Base-by-base conservation (phyloP, 139 green algal species). In the Nannochloris sp. region DNA sequence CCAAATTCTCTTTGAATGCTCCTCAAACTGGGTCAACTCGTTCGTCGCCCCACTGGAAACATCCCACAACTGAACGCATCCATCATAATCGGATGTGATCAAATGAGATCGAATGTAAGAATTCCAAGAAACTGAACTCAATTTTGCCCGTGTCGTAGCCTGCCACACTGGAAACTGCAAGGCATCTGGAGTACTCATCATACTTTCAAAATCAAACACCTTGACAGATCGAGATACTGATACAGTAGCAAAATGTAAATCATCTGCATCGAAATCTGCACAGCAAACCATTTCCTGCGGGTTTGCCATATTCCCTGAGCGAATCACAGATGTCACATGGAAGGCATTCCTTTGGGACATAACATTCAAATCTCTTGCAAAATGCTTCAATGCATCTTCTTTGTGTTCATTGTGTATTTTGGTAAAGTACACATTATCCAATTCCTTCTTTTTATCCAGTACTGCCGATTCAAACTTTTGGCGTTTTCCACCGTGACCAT, bases 171-270 rank as follows among this genome's bases (percentile, higher is more conserved):
- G 82, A 69, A 78, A 83, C 51, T 91, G 81, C 44, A 85, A 68
- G 50, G 62, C 66, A 24, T 59, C 67, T 11, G 60, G n/a, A 15
- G 43, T 25, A 16, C 70, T 65, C 58, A 87, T 67, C 36, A 91
- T 75, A 5, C 55, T 55, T 2, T 37, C 40, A 21, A 76, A 78
- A 43, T 81, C 73, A 44, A 78, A 88, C 19, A 88, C 66, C 62
- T 88, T 85, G 58, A 95, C 82, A 36, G 75, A 71, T 23, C 80
- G 76, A 34, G 64, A 83, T 31, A 91, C 84, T 18, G 88, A 89
- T 7, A 86, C 90, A 4, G 88, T 90, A 0, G 91, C 91, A 56
- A 97, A 91, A 60, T 87, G 89, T 67, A 92, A 80, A 48, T 93
- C 87, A 31, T 95, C 85, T 7, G 83, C 64, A 75, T 95, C 88